Evolutionary conservation across 1,139 yeast genomes (phyloP), one percentile per base, ranked within the genome.

Genomic region (Kluyveromyces sp.): DNA sequence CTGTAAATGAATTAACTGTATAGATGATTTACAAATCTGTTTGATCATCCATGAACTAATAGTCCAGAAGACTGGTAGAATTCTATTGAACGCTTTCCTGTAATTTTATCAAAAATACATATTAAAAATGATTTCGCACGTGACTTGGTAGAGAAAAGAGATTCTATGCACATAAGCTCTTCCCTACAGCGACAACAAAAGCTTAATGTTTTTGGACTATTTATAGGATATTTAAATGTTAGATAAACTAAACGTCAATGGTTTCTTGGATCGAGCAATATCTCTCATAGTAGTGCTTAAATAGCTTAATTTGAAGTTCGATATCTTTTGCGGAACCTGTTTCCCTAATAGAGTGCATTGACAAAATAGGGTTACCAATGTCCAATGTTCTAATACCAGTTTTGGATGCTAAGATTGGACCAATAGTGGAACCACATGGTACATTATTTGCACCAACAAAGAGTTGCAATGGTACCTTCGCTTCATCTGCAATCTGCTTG

Each of bases 351-450:
- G 96, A 85, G 63, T 92, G 98, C 98, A 92, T 92, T 47, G 95
- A 83, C 57, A 92, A 72, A 63, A 90, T 95, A 2, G 97, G 96
- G 62, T 88, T 89, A 47, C 98, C 98, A 49, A 92, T 70, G 66
- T 92, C 98, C 50, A 92, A 69, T 3, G 97, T 88, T 62, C 95
- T 77, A 42, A 92, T 76, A 45, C 98, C 98, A 42, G 92, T 74
- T 58, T 85, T 85, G 3, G 96, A 83, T 32, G 96, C 83, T 51
- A 92, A 71, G 64, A 89, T 84, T 27, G 98, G 97, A 1, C 98
- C 98, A 59, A 92, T 92, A 2, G 98, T 92, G 2, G 96, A 84
- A 1, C 98, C 98, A 68, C 97, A 92, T 3, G 97, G 87, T 1
- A 95, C 81, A 58, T 86, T 96, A 62, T 92, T 92, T 50, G 94